Percentiles rank a stretch among this genome's conserved stretches.
Conservation (phyloP, 345 rosid genomes). For the Rhizophora mangle region DNA sequence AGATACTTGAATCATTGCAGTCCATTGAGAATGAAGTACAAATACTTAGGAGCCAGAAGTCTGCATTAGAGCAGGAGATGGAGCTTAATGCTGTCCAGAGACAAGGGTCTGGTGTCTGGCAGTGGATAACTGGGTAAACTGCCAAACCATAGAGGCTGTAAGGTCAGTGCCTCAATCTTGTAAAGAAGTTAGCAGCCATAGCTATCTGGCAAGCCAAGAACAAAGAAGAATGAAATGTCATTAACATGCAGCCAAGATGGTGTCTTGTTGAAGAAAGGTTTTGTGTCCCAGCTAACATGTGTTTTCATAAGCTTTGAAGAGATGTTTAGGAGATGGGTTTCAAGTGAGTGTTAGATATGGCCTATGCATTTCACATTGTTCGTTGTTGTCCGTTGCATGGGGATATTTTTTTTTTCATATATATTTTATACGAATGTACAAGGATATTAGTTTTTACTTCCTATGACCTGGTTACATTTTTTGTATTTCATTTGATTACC, state of each 20-base stretch:
- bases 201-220: not conserved
- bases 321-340: not conserved
- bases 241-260: too few relatives aligned
- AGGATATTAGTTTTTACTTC: not conserved
- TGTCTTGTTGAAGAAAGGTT: too few relatives aligned
- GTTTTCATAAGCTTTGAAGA: too few relatives aligned
- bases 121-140: constrained; percentile 57
- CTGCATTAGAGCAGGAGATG: constrained; percentile 56
- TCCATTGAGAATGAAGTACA: constrained; percentile 79
- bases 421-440: not conserved
- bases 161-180: constrained; percentile 9
- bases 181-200: not conserved
- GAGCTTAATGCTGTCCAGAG: constrained; percentile 46
- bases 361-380: constrained; percentile 2
- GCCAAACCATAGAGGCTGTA: constrained; percentile 14
- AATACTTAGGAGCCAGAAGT: constrained; percentile 72
- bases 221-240: too few relatives aligned
- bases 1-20: constrained; percentile 68
- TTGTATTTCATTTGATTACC: not conserved
- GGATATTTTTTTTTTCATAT: not conserved
- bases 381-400: not conserved
- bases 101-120: constrained; percentile 86
- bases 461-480: not conserved
- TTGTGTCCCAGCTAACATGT: too few relatives aligned
- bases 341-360: not conserved